These are phyloP conservation scores for Stagonosporopsis rhizophila DNA, from an alignment of 2,329 filamentous ascomycete species.

Conservation along the genomic window DNA sequence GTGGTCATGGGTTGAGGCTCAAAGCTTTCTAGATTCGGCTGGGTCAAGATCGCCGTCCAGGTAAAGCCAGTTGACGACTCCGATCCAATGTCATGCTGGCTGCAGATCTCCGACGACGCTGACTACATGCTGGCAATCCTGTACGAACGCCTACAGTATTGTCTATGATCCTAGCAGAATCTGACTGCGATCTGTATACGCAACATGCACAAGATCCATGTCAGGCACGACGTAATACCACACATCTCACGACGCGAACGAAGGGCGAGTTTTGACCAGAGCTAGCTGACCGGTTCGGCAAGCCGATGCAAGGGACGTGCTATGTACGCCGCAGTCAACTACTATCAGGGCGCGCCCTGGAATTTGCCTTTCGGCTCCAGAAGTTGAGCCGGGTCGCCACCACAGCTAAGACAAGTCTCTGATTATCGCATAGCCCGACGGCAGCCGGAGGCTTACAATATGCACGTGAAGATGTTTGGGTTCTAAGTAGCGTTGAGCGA, in stretches of 20 bases:
- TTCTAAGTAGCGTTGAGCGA: not conserved
- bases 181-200: not conserved
- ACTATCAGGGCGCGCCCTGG: not conserved
- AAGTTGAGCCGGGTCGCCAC: not conserved
- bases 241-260: not conserved
- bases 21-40: not conserved
- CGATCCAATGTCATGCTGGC: constrained; percentile 2
- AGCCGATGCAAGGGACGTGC: constrained; percentile 8
- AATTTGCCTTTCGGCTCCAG: not conserved
- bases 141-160: not conserved
- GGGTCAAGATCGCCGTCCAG: constrained; percentile 17
- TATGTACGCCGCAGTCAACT: not conserved
- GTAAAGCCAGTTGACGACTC: not conserved
- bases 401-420: not conserved
- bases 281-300: not conserved
- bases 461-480: not conserved
- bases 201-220: not conserved
- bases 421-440: not conserved
- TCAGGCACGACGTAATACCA: not conserved
- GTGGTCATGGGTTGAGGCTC: constrained; percentile 7
- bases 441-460: not conserved
- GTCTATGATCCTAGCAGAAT: not conserved
- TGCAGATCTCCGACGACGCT: constrained; percentile 2
- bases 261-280: not conserved
- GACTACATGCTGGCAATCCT: not conserved